Conservation (phyloP, 129 eudicot genomes). For the Pulicaria dysenterica region DNA sequence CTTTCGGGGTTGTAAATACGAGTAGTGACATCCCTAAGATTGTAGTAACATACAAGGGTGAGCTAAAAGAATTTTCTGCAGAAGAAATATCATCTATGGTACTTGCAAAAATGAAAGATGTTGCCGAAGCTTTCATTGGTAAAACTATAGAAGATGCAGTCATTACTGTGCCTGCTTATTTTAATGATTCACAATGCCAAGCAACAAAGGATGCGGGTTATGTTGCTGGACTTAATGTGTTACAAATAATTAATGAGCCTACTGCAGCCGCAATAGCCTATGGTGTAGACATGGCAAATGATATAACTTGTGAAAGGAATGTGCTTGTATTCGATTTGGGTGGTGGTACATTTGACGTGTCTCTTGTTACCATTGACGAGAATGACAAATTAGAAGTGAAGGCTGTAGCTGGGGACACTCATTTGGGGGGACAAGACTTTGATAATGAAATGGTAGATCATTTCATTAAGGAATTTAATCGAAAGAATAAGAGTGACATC, state of each 20-base stretch:
- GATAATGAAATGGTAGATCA: conserved; percentile 44
- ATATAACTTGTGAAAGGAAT: conserved; percentile 18
- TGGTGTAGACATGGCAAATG: conserved; percentile 24
- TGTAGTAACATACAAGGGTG: conserved; percentile 17
- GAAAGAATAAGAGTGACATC: conserved; percentile 38
- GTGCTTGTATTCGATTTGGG: conserved; percentile 32
- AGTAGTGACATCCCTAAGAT: conserved; percentile 13
- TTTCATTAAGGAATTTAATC: conserved; percentile 43
- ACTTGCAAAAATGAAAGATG: conserved; percentile 14
- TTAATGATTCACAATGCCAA: conserved; percentile 15
- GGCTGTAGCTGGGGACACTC: conserved; percentile 45
- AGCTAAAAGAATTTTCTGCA: background rate
- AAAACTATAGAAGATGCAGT: conserved; percentile 19
- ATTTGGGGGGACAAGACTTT: conserved; percentile 53
- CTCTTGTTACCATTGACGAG: conserved; percentile 17
- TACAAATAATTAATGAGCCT: conserved; percentile 47
- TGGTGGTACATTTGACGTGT: conserved; percentile 18
- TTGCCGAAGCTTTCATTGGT: conserved; percentile 17
- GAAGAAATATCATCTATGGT: conserved; percentile 19
- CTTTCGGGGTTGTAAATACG: background rate
- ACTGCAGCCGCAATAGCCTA: conserved; percentile 50
- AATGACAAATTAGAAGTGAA: conserved; percentile 10
- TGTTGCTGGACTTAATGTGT: conserved; percentile 47
- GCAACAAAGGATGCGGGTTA: conserved; percentile 21
- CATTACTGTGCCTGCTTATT: conserved; percentile 18